These are phyloP conservation scores for Madurella mycetomatis DNA, from an alignment of 2,329 filamentous ascomycete genomes.

Conservation along the genomic window DNA sequence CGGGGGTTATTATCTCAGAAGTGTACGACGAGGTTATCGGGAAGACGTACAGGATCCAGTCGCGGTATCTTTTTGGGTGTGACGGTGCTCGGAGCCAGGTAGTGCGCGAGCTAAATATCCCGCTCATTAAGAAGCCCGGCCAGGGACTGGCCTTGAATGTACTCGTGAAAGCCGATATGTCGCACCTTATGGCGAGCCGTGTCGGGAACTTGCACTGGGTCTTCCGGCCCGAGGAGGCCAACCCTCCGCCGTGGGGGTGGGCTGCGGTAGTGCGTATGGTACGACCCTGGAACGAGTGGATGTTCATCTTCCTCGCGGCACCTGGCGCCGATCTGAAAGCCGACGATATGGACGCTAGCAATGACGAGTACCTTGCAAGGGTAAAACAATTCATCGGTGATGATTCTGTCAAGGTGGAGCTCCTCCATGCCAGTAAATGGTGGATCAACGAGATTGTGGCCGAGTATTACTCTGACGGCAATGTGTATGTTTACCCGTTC, in stretches of 20 bases:
- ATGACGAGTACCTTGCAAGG: constrained; percentile 43
- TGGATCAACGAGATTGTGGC: constrained; percentile 58
- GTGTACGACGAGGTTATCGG: constrained; percentile 25
- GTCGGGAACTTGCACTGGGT: constrained; percentile 59
- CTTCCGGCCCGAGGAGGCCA: constrained; percentile 50
- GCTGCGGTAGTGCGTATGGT: constrained; percentile 53
- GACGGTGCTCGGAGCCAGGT: constrained; percentile 46
- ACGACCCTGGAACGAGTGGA: constrained; percentile 60
- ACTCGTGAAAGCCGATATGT: constrained; percentile 43
- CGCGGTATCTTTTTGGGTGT: constrained; percentile 56
- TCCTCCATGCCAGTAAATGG: constrained; percentile 55
- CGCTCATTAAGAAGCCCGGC: constrained; percentile 32
- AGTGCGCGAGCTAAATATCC: constrained; percentile 34
- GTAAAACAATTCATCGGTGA: constrained; percentile 53
- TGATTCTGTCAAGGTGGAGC: constrained; percentile 44
- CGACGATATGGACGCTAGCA: constrained; percentile 35
- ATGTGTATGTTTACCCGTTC: constrained; percentile 29
- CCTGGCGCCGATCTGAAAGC: constrained; percentile 35
- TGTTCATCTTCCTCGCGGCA: constrained; percentile 49
- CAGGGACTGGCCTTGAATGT: constrained; percentile 39
- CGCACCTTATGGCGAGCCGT: constrained; percentile 45
- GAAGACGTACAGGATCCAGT: constrained; percentile 39
- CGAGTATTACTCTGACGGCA: constrained; percentile 49
- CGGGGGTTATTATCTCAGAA: constrained; percentile 28
- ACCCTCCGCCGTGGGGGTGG: constrained; percentile 50